Evolutionary conservation across 2,329 filamentous ascomycete genomes (phyloP).

Genomic region (Ophiostoma himal-ulmi): DNA sequence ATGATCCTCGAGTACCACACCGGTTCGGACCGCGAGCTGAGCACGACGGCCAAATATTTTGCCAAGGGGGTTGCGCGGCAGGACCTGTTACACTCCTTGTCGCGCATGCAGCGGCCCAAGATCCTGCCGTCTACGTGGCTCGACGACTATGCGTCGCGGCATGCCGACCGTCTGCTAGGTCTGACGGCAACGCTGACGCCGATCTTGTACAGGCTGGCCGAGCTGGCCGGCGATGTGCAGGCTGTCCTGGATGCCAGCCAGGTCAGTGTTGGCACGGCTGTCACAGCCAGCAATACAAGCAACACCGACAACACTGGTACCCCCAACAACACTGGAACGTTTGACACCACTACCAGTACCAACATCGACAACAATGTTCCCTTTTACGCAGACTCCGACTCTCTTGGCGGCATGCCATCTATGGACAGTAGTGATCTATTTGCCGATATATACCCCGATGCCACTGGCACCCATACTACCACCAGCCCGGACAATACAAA

Average conservation of each 20-base stretch:
- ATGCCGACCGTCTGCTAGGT: constrained; percentile 24
- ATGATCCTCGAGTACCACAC: constrained; percentile 23
- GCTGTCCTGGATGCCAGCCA: constrained; percentile 3
- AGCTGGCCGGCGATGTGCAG: constrained; percentile 25
- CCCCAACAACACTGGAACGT: neutral
- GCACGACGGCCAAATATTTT: constrained; percentile 23
- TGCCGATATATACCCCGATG: neutral
- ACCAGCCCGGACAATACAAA: neutral
- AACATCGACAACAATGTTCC: neutral
- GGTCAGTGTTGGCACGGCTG: neutral
- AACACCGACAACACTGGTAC: neutral
- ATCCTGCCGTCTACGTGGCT: constrained; percentile 24
- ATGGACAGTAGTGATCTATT: neutral
- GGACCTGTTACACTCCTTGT: constrained; percentile 23
- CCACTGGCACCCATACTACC: neutral
- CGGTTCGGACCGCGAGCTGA: constrained; percentile 20
- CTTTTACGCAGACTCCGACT: neutral
- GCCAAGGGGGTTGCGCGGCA: constrained; percentile 25
- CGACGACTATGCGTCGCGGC: constrained; percentile 22
- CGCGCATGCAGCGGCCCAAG: constrained; percentile 23
- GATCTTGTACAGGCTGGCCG: constrained; percentile 21
- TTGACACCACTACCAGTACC: neutral
- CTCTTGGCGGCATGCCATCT: neutral
- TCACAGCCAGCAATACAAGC: neutral
- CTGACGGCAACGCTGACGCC: constrained; percentile 23